Conservation (phyloP, 106 monocot genomes). For the Allium sativum region DNA sequence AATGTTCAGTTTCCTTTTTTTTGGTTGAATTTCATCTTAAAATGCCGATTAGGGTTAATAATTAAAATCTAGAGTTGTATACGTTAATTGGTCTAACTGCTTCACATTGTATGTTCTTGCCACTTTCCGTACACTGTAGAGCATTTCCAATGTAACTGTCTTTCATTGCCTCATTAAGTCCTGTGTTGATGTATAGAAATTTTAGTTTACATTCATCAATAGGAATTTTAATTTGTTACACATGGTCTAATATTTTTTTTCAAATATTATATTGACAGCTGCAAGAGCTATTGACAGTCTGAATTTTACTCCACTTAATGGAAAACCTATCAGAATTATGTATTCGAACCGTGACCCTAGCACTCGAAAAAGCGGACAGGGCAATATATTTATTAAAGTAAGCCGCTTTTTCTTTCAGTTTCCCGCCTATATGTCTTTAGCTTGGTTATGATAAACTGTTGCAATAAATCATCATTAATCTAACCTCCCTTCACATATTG, state of each 20-base stretch:
- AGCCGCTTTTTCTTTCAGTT: neutral
- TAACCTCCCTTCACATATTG: neutral
- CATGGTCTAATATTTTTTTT: neutral
- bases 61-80: too few relatives aligned
- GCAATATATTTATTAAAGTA: slow-evolving; percentile 96
- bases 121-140: neutral
- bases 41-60: too few relatives aligned
- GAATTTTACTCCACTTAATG: slow-evolving; percentile 69
- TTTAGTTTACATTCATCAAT: neutral
- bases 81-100: neutral
- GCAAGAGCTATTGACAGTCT: slow-evolving; percentile 67
- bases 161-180: too few relatives aligned
- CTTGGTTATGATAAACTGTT: neutral
- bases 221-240: neutral
- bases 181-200: neutral
- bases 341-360: slow-evolving; percentile 93
- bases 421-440: neutral
- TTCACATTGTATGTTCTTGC: neutral
- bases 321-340: slow-evolving; percentile 79
- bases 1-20: too few relatives aligned
- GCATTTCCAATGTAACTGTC: neutral
- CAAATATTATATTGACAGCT: slow-evolving; percentile 28
- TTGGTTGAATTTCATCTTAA: too few relatives aligned
- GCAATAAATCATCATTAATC: neutral
- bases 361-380: slow-evolving; percentile 64